Conservation (phyloP, 2,329 filamentous ascomycete genomes). For the Trichoderma arundinaceum region DNA sequence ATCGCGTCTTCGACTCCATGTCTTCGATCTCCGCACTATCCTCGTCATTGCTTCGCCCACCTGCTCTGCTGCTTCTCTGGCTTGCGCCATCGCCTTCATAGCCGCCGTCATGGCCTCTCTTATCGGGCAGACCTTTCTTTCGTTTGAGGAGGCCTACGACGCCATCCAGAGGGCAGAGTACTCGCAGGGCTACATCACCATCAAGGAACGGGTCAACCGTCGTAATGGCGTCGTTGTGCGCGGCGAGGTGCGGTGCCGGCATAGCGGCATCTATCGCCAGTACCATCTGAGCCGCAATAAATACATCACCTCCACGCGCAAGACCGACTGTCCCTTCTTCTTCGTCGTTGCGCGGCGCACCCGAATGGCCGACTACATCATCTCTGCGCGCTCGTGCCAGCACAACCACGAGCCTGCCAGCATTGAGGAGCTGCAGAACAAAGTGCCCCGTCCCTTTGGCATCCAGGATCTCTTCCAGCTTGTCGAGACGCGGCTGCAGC, state of each 20-base stretch:
- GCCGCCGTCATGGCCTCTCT: slow-evolving; percentile 12
- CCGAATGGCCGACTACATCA: slow-evolving; percentile 29
- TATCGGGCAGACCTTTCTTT: slow-evolving; percentile 28
- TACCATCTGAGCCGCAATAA: slow-evolving; percentile 30
- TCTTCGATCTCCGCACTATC: slow-evolving; percentile 5
- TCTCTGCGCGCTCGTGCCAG: slow-evolving; percentile 27
- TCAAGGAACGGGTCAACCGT: slow-evolving; percentile 28
- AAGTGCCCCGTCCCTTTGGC: slow-evolving; percentile 28
- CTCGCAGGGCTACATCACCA: slow-evolving; percentile 27
- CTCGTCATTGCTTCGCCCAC: neutral
- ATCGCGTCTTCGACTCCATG: slow-evolving; percentile 19
- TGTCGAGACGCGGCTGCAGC: slow-evolving; percentile 21
- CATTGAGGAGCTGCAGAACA: slow-evolving; percentile 27
- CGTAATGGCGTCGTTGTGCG: slow-evolving; percentile 28
- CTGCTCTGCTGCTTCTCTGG: neutral
- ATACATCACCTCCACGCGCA: slow-evolving; percentile 27
- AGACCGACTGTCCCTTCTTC: slow-evolving; percentile 29
- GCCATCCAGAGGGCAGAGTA: slow-evolving; percentile 28
- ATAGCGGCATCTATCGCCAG: slow-evolving; percentile 28
- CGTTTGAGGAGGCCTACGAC: slow-evolving; percentile 28
- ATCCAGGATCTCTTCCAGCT: slow-evolving; percentile 27
- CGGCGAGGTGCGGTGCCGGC: slow-evolving; percentile 26
- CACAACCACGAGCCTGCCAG: slow-evolving; percentile 28
- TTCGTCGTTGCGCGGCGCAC: slow-evolving; percentile 28
- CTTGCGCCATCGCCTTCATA: neutral